Conservation (phyloP, 768 basidiomycete species). For the Trametes punicea region DNA sequence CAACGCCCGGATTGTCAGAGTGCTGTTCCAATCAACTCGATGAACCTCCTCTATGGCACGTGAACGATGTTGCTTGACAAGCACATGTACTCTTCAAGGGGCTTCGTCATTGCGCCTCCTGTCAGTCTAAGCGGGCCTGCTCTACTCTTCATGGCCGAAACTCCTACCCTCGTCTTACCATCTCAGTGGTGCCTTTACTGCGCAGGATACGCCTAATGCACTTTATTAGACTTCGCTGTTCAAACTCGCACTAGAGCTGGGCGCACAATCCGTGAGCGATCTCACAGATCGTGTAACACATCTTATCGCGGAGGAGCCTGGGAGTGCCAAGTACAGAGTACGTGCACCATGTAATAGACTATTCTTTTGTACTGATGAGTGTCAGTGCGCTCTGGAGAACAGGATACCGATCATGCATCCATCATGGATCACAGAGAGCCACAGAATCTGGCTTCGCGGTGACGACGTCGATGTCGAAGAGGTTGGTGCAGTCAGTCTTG, state of each 20-base stretch:
- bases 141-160: too few relatives aligned
- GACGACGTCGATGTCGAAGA: slow-evolving; percentile 70
- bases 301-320: slow-evolving; percentile 76
- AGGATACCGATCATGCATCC: slow-evolving; percentile 77
- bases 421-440: slow-evolving; percentile 71
- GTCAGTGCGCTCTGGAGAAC: slow-evolving; percentile 77
- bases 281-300: slow-evolving; percentile 89
- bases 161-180: too few relatives aligned
- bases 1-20: too few relatives aligned
- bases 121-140: too few relatives aligned
- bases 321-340: slow-evolving; percentile 82
- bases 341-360: neutral
- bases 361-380: neutral
- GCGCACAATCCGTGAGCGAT: slow-evolving; percentile 63
- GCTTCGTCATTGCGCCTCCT: too few relatives aligned
- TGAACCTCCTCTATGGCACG: too few relatives aligned
- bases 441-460: slow-evolving; percentile 73
- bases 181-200: too few relatives aligned
- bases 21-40: too few relatives aligned
- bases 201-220: neutral
- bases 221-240: slow-evolving; percentile 59
- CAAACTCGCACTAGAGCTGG: slow-evolving; percentile 76
- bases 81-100: too few relatives aligned
- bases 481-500: slow-evolving; percentile 55
- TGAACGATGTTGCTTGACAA: too few relatives aligned